Conservation (phyloP, 345 rosid genomes). For the Barbarea vulgaris region DNA sequence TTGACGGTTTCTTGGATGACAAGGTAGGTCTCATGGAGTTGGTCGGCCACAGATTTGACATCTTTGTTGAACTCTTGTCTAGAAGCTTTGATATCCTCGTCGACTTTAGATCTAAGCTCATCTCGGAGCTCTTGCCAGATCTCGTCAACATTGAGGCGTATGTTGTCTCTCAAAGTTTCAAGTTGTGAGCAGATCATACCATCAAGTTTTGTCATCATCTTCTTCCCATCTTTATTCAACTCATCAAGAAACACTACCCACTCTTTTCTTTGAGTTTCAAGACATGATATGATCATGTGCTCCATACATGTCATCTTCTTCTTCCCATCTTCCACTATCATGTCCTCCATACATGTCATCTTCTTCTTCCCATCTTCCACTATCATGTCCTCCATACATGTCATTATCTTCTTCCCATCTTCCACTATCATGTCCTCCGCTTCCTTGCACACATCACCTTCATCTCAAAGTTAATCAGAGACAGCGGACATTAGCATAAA, state of each 20-base stretch:
- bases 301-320: conserved; percentile 16
- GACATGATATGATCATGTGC: conserved; percentile 8
- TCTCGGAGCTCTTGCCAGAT: not conserved
- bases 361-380: conserved; percentile 12
- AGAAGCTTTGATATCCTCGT: not conserved
- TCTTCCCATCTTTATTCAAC: conserved; percentile 20
- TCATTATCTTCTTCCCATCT: conserved; percentile 2
- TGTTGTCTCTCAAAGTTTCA: conserved; percentile 15
- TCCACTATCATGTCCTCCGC: conserved; percentile 15
- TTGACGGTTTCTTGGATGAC: conserved; percentile 13
- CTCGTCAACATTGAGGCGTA: conserved; percentile 5
- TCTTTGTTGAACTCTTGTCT: not conserved
- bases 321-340: conserved; percentile 12
- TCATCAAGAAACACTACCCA: conserved; percentile 19
- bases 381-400: conserved; percentile 15
- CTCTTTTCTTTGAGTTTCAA: conserved; percentile 22
- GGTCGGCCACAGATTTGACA: not conserved
- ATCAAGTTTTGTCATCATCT: not conserved
- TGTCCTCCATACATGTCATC: too few species aligned
- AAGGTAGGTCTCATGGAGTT: conserved; percentile 19
- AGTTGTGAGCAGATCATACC: conserved; percentile 17
- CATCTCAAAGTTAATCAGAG: conserved; percentile 10
- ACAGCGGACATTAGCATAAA: not conserved
- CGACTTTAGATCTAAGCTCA: conserved; percentile 1
- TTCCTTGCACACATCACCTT: conserved; percentile 7